phyloP scores from a whole-genome alignment of 176 grass and related monocot genomes.

The Ensete glaucum region DNA sequence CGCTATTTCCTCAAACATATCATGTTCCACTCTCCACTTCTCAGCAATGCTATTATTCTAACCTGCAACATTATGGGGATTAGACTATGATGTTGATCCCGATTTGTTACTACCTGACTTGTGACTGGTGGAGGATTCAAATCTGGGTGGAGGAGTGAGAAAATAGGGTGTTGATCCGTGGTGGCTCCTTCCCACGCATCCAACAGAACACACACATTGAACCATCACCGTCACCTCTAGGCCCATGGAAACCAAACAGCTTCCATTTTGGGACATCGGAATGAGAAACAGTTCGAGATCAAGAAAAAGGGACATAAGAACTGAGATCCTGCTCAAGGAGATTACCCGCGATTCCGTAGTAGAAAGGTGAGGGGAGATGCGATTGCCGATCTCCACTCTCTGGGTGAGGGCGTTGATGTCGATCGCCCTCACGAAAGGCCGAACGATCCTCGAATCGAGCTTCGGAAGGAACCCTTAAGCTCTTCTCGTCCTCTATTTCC shows the following conservation, averaged over 20 bases:
- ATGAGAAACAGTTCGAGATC: neutral
- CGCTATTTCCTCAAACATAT: neutral
- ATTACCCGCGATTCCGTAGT: conserved; percentile 81
- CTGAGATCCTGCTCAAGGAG: conserved; percentile 57
- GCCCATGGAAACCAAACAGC: neutral
- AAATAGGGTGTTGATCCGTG: too few relatives aligned
- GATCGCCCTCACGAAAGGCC: conserved; percentile 44
- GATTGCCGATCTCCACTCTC: conserved; percentile 72
- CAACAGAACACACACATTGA: neutral
- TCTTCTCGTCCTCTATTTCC: conserved; percentile 20
- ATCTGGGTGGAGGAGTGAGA: too few relatives aligned
- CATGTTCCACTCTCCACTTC: too few relatives aligned
- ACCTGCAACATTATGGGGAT: too few relatives aligned
- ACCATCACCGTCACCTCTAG: neutral
- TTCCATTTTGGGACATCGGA: too few relatives aligned
- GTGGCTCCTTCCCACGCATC: neutral
- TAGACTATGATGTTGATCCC: too few relatives aligned
- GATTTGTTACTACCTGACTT: too few relatives aligned
- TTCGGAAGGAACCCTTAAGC: too few relatives aligned
- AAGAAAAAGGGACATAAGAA: neutral
- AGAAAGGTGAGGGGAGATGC: conserved; percentile 67
- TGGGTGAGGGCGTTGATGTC: conserved; percentile 49
- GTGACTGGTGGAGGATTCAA: too few relatives aligned
- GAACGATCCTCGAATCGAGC: neutral
- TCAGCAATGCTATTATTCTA: too few relatives aligned